Evolutionary conservation across 148 eudicot genomes (phyloP).

Genomic region (Oxyria digyna): DNA sequence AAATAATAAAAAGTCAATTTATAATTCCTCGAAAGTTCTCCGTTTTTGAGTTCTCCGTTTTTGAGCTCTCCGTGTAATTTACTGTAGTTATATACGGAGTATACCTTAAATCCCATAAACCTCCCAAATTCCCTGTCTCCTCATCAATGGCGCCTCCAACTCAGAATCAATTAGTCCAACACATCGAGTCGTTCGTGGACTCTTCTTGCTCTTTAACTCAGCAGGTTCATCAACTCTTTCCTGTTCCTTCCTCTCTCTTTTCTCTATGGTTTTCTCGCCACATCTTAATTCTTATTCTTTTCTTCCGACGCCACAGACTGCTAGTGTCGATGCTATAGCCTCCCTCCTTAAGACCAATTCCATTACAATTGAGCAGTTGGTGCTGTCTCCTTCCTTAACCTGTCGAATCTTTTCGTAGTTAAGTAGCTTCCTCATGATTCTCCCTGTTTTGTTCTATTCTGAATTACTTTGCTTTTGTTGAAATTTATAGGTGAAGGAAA

Average conservation of each 20-base stretch:
- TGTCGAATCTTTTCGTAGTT: slow-evolving; percentile 1
- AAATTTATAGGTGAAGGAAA: slow-evolving; percentile 57
- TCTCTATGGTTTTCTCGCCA: background rate
- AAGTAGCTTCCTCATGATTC: background rate
- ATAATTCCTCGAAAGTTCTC: too few relatives aligned
- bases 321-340: slow-evolving; percentile 53
- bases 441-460: background rate
- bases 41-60: too few relatives aligned
- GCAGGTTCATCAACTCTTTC: slow-evolving; percentile 36
- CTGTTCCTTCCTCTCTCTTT: background rate
- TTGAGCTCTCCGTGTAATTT: too few relatives aligned
- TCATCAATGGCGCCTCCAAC: slow-evolving; percentile 28
- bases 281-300: background rate
- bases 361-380: slow-evolving; percentile 55
- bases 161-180: slow-evolving; percentile 29
- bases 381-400: slow-evolving; percentile 7
- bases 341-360: slow-evolving; percentile 47
- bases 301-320: slow-evolving; percentile 29
- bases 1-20: too few relatives aligned
- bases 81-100: too few relatives aligned
- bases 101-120: slow-evolving; percentile 7
- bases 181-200: slow-evolving; percentile 59
- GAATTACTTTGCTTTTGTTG: background rate
- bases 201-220: slow-evolving; percentile 49
- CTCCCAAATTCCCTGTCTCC: slow-evolving; percentile 4